These are phyloP conservation scores for Sporothrix curviconia DNA, from an alignment of 2,329 filamentous ascomycete genomes.

Conservation along the genomic window DNA sequence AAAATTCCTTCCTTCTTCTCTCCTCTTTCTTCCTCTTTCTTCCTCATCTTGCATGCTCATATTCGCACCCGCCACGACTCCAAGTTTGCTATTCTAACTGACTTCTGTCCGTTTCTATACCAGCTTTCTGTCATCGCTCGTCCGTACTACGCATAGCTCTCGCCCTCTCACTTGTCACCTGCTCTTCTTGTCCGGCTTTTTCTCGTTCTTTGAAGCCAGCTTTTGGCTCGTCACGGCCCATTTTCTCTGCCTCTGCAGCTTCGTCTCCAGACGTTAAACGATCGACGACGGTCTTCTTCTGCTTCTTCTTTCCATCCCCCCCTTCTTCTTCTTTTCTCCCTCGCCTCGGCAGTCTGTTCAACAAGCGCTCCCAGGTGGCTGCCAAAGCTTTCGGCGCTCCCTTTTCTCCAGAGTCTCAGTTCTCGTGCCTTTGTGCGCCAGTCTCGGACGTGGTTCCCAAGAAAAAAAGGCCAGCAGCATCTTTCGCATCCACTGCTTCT, in stretches of 20 bases:
- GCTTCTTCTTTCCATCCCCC: not conserved
- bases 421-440: not conserved
- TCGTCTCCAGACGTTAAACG: conserved; percentile 6
- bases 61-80: not conserved
- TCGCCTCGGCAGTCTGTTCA: not conserved
- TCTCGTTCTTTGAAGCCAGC: not conserved
- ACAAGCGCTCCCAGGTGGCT: not conserved
- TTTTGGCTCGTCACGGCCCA: not conserved
- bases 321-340: not conserved
- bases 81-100: not conserved
- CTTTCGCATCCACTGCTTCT: not conserved
- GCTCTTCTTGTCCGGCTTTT: not conserved
- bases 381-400: not conserved
- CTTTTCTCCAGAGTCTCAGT: not conserved
- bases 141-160: not conserved
- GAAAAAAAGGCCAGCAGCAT: not conserved
- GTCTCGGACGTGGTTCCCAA: not conserved
- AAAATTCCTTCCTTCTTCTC: not conserved
- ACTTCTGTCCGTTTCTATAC: not conserved
- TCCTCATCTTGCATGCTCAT: not conserved
- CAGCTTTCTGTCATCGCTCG: not conserved
- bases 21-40: not conserved
- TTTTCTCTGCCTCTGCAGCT: not conserved
- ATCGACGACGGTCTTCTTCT: not conserved
- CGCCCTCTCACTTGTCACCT: not conserved